Evolutionary conservation across 2,329 filamentous ascomycete genomes (phyloP), one percentile per base, ranked within the genome.

Genomic region (Aspergillus puulaauensis): DNA sequence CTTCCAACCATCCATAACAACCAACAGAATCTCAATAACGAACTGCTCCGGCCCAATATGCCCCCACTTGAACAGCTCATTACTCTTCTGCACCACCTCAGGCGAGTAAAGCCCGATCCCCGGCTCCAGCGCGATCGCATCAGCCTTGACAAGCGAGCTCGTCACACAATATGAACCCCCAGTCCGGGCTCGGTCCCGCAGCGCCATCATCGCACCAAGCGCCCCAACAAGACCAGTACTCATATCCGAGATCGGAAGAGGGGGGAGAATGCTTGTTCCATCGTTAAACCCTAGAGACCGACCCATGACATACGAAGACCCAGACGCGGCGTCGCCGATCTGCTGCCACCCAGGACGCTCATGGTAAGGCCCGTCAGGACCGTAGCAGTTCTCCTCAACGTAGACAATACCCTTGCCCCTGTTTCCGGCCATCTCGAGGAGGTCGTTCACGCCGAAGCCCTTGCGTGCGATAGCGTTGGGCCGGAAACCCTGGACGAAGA

Each of bases 401-500:
- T 78, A 80, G 6, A 82, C 72, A 21, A 80, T 73, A 12, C 79
- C 79, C 24, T 71, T 71, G 4, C 73, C 72, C 6, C 78, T 70
- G 21, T 70, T 65, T 6, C 64, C 71, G 9, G 69, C 79, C 63
- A 77, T 71, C 52, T 66, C 71, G 7, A 76, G 66, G 27, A 80
- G 24, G 3, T 47, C 45, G 45, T 47, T 33, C 1, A 47, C 45
- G 24, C 45, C 45, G 6, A 47, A 47, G 1, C 61, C 61, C 43
- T 55, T 54, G 12, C 58, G 37, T 6, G 43, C 50, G 52, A 84
- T 71, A 14, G 73, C 69, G 12, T 74, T 75, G 3, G 75, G 73
- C 5, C 81, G 73, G 71, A 79, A 84, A 33, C 82, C 81, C 60
- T 83, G 78, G 21, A 84, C 67, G 57, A 83, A 77, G 39, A 83